Evolutionary conservation across 306 rosid species (phyloP).

Genomic region (Astragalus glycyphyllos): DNA sequence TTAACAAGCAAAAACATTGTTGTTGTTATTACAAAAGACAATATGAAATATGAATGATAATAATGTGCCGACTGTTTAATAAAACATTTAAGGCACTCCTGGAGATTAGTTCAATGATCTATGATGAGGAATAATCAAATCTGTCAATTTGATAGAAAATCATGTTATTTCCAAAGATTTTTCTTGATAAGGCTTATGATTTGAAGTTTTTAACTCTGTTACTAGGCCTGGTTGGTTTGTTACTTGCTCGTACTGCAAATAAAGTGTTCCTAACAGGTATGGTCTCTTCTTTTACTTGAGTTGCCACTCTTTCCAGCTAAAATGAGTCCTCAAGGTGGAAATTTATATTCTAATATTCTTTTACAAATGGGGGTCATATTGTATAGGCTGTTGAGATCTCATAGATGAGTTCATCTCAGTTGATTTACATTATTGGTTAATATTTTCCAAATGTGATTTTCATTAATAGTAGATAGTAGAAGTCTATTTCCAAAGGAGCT

Average conservation of each 20-base stretch:
- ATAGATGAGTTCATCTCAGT: not conserved
- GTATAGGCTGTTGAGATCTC: constrained; percentile 24
- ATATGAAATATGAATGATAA: not conserved
- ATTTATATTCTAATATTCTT: not conserved
- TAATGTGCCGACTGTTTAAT: constrained; percentile 6
- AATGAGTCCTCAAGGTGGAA: constrained; percentile 10
- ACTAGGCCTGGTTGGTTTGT: constrained; percentile 81
- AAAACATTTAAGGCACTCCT: constrained; percentile 16
- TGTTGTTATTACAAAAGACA: constrained; percentile 2
- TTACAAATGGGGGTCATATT: constrained; percentile 7
- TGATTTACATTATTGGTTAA: constrained; percentile 2
- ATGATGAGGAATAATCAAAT: constrained; percentile 20
- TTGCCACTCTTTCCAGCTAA: constrained; percentile 25
- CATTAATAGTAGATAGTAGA: not conserved
- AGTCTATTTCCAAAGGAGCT: not conserved
- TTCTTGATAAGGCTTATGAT: constrained; percentile 35
- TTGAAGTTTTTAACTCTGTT: constrained; percentile 47
- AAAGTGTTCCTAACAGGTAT: constrained; percentile 82
- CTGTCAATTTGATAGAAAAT: constrained; percentile 32
- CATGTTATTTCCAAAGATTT: constrained; percentile 22
- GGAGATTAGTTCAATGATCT: constrained; percentile 19
- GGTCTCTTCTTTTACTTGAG: constrained; percentile 33
- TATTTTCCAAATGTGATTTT: constrained; percentile 1
- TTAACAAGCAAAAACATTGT: not conserved
- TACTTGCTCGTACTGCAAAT: constrained; percentile 71